Evolutionary conservation across 164 flowering plant species (phyloP).

Genomic region (Akebia trifoliata): DNA sequence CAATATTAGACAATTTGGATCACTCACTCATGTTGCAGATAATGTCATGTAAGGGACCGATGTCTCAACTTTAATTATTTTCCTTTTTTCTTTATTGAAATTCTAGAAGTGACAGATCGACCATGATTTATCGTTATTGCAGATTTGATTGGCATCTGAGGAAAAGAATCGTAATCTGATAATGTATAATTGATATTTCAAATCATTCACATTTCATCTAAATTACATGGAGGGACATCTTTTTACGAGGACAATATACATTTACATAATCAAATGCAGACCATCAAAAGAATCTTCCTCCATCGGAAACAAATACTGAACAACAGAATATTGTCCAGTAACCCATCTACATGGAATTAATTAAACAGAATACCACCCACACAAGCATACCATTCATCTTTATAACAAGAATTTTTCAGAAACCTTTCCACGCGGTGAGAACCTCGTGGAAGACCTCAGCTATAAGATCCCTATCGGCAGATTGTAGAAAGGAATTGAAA

Average conservation of each 20-base stretch:
- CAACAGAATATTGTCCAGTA: conserved; percentile 10
- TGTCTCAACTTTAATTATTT: too few relatives aligned
- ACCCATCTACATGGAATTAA: conserved; percentile 9
- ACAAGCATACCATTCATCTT: neutral
- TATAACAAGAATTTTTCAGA: conserved; percentile 35
- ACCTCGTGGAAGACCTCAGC: conserved; percentile 76
- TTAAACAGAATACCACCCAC: conserved; percentile 1
- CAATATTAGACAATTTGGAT: too few relatives aligned
- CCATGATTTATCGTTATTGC: too few relatives aligned
- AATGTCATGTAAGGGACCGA: too few relatives aligned
- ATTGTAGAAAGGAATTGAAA: conserved; percentile 56
- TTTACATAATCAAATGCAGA: conserved; percentile 12
- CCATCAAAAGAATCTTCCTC: conserved; percentile 23
- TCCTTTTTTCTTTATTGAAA: too few relatives aligned
- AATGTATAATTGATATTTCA: neutral
- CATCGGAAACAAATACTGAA: conserved; percentile 21
- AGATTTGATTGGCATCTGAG: too few relatives aligned
- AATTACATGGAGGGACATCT: conserved; percentile 12
- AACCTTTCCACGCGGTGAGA: conserved; percentile 86
- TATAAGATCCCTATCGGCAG: conserved; percentile 74
- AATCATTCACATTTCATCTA: conserved; percentile 5
- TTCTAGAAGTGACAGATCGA: too few relatives aligned
- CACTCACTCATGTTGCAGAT: too few relatives aligned
- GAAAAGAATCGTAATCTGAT: neutral
- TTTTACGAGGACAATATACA: neutral